These are phyloP conservation scores for Linnemannia zychae DNA, from an alignment of 192 early-diverging fungal species.

Conservation along the genomic window DNA sequence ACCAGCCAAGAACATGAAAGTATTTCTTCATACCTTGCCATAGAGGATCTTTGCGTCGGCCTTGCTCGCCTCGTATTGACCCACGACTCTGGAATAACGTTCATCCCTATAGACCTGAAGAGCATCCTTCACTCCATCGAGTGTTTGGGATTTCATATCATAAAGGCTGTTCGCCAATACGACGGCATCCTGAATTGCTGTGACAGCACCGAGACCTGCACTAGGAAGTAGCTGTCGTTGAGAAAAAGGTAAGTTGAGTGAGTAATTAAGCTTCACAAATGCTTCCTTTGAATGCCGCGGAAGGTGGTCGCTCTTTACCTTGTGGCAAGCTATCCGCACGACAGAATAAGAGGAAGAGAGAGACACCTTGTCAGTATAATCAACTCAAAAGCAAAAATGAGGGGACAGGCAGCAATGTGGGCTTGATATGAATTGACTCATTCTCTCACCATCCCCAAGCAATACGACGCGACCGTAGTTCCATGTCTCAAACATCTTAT, in stretches of 20 bases:
- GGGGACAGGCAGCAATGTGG: background rate
- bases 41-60: slow-evolving; percentile 8
- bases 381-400: background rate
- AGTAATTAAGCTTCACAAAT: background rate
- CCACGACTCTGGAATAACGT: background rate
- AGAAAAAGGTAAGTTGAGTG: background rate
- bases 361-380: background rate
- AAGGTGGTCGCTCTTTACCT: background rate
- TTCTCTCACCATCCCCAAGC: slow-evolving; percentile 10
- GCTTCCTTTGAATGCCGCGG: too few relatives aligned
- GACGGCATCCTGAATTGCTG: slow-evolving; percentile 6
- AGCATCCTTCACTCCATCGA: background rate
- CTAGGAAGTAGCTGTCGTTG: background rate
- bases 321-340: background rate
- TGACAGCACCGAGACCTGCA: slow-evolving; percentile 16
- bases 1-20: too few relatives aligned
- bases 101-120: slow-evolving; percentile 6
- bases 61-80: slow-evolving; percentile 7
- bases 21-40: background rate
- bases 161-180: slow-evolving; percentile 1
- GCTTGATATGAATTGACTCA: background rate
- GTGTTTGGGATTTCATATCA: slow-evolving; percentile 1
- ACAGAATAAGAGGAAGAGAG: background rate
- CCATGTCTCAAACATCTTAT: slow-evolving; percentile 25
- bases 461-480: background rate